Base-by-base conservation (phyloP, 257 asterid genomes). In the Linaria vulgaris region DNA sequence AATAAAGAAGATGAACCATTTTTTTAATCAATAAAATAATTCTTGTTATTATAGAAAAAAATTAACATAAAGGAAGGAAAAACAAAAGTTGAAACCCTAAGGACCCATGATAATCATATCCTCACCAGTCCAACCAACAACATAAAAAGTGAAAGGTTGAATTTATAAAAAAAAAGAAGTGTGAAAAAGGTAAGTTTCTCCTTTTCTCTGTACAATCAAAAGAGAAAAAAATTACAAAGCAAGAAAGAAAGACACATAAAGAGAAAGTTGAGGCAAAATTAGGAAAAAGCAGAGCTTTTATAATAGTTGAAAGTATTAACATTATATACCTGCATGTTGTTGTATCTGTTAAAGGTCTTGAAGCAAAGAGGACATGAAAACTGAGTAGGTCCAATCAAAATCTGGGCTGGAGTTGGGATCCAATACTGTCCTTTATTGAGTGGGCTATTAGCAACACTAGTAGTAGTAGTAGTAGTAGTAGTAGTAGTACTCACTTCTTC, bases 361-460 rank as follows among this genome's bases (percentile, higher is more conserved):
- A 69, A 81, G 77, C 87, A 81, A 70, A 81, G 82, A 30, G 84
- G 87, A 78, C 87, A 81, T 15, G 87, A 78, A 66, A 81, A 81
- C 68, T 81, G 87, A 47, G 87, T 81, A 17, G 84, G 87, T 34
- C 87, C 87, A 66, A 78, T 81, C 71, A 81, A 50, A 73, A 81
- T 81, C 80, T 81, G 87, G 56, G 87, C 63, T n/a, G 87, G 84
- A 16, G 84, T 81, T 22, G 87, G 87, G 20, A 81, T 81, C 87
- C 87, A 81, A 64, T 81, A 81, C 70, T 81, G 87, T 0, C 87
- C 87, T 59, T 68, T 81, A 70, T 87, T 88, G 20, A 87, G 86
- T 50, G 94, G 86, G 63, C 76, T 77, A 10, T 77, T 51, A 3
- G 20, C 56, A 54, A 68, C 82, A 43, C 72, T 66, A 44, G 79